Evolutionary conservation across 257 asterid species (phyloP).

Genomic region (Jacaranda copaia): DNA sequence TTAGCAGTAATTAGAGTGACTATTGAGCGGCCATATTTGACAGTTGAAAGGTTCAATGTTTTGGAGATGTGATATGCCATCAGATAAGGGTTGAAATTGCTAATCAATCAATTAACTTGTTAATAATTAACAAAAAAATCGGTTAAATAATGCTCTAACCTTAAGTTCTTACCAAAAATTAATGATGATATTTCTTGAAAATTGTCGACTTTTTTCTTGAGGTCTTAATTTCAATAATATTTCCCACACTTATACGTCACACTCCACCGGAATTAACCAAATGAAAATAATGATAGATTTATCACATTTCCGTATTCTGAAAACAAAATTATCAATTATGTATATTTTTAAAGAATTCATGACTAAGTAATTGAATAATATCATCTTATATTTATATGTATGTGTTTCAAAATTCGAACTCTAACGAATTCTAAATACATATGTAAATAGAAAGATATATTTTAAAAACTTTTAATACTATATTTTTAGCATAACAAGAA

Average conservation of each 20-base stretch:
- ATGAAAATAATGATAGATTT: neutral
- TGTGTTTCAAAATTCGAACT: too few species aligned
- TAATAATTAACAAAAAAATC: slow-evolving; percentile 10
- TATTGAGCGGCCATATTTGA: slow-evolving; percentile 19
- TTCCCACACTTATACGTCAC: neutral
- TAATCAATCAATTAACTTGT: slow-evolving; percentile 16
- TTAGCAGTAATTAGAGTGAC: neutral
- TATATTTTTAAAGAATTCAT: neutral
- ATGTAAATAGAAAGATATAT: too few species aligned
- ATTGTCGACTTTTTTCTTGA: neutral
- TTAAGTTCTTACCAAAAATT: slow-evolving; percentile 7
- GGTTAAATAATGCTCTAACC: neutral
- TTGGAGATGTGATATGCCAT: slow-evolving; percentile 29
- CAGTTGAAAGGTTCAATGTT: neutral
- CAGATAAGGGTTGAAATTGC: slow-evolving; percentile 13
- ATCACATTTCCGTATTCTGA: neutral
- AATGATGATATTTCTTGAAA: slow-evolving; percentile 1
- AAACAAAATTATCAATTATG: neutral
- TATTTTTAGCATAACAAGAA: too few species aligned
- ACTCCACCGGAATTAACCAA: neutral
- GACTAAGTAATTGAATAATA: too few species aligned
- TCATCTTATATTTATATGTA: too few species aligned
- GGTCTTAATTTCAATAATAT: neutral
- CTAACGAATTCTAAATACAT: too few species aligned
- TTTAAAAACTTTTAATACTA: too few species aligned